Conservation (phyloP, 2,329 filamentous ascomycete species). For the Colletotrichum graminicola region DNA sequence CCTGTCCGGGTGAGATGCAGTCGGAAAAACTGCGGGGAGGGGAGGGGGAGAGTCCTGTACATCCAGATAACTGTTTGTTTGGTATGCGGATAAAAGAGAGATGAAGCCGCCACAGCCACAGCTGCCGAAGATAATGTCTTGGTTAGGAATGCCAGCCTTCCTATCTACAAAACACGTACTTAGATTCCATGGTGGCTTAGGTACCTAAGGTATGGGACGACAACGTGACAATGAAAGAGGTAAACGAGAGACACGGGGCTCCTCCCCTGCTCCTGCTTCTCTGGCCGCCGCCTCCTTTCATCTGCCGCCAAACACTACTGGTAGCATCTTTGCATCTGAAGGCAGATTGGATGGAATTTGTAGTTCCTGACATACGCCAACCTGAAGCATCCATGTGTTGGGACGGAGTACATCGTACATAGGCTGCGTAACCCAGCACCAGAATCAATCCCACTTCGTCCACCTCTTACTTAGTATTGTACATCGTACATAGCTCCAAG, state of each 20-base stretch:
- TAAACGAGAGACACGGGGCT: background rate
- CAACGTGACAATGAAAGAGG: background rate
- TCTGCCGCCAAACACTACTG: background rate
- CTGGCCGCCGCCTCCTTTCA: background rate
- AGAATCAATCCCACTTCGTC: background rate
- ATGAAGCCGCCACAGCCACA: constrained; percentile 1
- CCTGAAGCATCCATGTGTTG: background rate
- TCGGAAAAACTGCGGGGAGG: constrained; percentile 36
- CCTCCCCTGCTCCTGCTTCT: background rate
- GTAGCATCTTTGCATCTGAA: background rate
- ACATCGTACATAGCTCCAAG: background rate
- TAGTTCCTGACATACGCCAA: background rate
- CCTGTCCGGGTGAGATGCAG: background rate
- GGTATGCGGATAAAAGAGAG: background rate
- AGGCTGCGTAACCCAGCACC: background rate
- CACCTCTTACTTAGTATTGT: no score
- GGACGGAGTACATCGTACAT: background rate
- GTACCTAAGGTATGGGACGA: background rate
- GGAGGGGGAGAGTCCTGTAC: background rate
- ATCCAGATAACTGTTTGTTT: background rate
- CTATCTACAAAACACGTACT: background rate
- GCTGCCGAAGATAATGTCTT: constrained; percentile 12
- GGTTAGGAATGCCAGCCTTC: background rate
- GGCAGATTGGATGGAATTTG: background rate
- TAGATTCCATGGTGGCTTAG: background rate